phyloP scores from a whole-genome alignment of 2,329 filamentous ascomycete species.

The Ceratocystiopsis brevicomis region DNA sequence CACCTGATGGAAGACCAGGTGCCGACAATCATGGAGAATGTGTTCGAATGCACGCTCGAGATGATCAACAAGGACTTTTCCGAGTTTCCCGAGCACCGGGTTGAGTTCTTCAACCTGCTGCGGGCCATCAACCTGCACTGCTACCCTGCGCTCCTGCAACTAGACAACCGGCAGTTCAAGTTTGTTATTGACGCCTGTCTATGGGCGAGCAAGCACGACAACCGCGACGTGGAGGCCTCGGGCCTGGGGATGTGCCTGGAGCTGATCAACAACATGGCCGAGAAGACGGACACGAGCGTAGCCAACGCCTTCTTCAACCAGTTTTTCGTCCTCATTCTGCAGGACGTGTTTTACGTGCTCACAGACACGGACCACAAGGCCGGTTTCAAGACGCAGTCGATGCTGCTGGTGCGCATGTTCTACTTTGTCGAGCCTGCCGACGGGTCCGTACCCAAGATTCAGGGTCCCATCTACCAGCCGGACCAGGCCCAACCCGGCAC shows the following conservation, averaged over 20 bases:
- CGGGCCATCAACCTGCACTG: conserved; percentile 93
- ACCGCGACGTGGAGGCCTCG: conserved; percentile 89
- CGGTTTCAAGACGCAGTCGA: conserved; percentile 93
- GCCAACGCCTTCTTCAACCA: conserved; percentile 94
- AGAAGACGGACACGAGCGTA: conserved; percentile 68
- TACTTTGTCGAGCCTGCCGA: conserved; percentile 70
- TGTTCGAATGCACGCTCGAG: conserved; percentile 93
- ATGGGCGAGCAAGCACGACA: conserved; percentile 99
- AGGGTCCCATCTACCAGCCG: conserved; percentile 71
- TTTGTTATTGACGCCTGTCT: conserved; percentile 98
- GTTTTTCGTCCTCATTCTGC: conserved; percentile 87
- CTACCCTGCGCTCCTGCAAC: conserved; percentile 82
- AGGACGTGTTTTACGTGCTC: conserved; percentile 95
- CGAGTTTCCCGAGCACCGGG: conserved; percentile 92
- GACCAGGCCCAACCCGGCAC: conserved; percentile 73
- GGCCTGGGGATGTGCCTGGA: conserved; percentile 97
- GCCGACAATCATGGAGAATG: conserved; percentile 91
- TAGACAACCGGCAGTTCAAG: conserved; percentile 95
- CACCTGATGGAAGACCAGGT: conserved; percentile 96
- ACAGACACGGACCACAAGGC: conserved; percentile 98
- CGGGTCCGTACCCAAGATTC: conserved; percentile 59
- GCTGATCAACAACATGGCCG: conserved; percentile 91
- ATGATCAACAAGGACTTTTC: conserved; percentile 99
- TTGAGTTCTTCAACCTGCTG: conserved; percentile 98
- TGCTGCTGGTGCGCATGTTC: conserved; percentile 87